Conservation (phyloP, 495 filamentous ascomycete genomes). For the Neurospora sp. region DNA sequence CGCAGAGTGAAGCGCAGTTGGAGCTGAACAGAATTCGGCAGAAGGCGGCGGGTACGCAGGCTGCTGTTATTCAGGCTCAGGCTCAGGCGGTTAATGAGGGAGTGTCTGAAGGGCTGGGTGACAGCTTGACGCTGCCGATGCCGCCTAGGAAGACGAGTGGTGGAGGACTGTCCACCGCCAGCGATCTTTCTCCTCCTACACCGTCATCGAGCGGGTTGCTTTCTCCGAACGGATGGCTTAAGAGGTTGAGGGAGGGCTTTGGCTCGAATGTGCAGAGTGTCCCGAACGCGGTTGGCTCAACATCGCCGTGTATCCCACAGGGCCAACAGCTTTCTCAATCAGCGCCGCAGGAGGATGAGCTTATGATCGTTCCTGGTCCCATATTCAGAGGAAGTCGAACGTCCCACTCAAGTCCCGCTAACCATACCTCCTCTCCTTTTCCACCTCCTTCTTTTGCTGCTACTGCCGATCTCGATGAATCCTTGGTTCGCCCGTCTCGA, state of each 20-base stretch:
- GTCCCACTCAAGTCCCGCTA: constrained; percentile 19
- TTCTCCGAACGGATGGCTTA: not conserved
- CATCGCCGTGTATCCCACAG: constrained; percentile 1
- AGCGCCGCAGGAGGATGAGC: constrained; percentile 2
- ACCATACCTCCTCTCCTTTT: constrained; percentile 12
- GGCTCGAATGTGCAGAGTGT: not conserved
- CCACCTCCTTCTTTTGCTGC: constrained; percentile 20
- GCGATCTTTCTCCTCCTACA: not conserved
- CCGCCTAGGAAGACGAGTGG: constrained; percentile 13
- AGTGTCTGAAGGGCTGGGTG: not conserved
- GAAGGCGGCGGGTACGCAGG: constrained; percentile 4
- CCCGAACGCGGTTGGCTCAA: constrained; percentile 1
- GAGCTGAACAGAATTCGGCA: constrained; percentile 30
- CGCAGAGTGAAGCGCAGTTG: constrained; percentile 29
- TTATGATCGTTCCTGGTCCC: constrained; percentile 3
- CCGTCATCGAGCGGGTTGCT: not conserved
- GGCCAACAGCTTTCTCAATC: not conserved
- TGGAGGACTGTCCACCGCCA: not conserved
- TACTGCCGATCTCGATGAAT: not conserved
- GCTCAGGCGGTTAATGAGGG: not conserved
- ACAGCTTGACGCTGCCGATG: not conserved
- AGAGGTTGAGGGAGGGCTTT: not conserved
- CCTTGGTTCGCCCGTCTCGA: not conserved
- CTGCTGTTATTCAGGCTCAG: constrained; percentile 1
- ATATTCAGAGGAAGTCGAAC: constrained; percentile 22